Conservation (phyloP, 352 stramenopile genomes). For the Thalassiosira sp. region DNA sequence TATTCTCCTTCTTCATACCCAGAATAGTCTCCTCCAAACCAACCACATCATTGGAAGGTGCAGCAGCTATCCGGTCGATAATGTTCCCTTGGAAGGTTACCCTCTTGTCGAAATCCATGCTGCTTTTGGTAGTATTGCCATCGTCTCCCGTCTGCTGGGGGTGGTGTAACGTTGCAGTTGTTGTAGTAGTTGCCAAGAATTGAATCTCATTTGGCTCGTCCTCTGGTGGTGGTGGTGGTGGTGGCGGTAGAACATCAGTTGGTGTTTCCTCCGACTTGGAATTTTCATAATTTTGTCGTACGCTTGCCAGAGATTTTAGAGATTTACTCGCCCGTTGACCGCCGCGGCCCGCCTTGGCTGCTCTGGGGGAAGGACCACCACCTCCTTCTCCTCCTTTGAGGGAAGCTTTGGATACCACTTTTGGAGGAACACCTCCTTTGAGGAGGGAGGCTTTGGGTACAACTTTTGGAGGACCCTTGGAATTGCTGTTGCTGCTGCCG, state of each 20-base stretch:
- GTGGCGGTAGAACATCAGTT: no score
- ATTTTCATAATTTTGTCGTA: conserved; percentile 2
- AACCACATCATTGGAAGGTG: background rate
- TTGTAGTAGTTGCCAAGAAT: conserved; percentile 1
- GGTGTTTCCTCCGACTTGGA: background rate
- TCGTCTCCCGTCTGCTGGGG: background rate
- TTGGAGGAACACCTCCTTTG: no score
- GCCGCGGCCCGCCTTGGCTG: no score
- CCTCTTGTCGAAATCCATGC: conserved; percentile 16
- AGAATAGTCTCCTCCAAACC: background rate
- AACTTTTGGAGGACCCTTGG: no score
- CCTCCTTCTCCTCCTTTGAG: no score
- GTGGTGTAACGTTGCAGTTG: no score
- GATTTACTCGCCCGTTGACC: background rate
- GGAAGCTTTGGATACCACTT: no score
- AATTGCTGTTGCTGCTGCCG: no score
- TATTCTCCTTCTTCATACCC: background rate
- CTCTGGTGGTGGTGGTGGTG: background rate
- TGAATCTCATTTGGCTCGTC: conserved; percentile 4
- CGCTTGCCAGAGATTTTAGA: background rate
- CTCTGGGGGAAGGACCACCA: no score
- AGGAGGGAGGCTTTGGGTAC: no score
- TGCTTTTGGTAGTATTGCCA: no score
- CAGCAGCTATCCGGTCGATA: background rate
- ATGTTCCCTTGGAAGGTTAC: conserved; percentile 11